Base-by-base conservation (phyloP, 2,329 filamentous ascomycete genomes). In the Fusarium camptoceras region DNA sequence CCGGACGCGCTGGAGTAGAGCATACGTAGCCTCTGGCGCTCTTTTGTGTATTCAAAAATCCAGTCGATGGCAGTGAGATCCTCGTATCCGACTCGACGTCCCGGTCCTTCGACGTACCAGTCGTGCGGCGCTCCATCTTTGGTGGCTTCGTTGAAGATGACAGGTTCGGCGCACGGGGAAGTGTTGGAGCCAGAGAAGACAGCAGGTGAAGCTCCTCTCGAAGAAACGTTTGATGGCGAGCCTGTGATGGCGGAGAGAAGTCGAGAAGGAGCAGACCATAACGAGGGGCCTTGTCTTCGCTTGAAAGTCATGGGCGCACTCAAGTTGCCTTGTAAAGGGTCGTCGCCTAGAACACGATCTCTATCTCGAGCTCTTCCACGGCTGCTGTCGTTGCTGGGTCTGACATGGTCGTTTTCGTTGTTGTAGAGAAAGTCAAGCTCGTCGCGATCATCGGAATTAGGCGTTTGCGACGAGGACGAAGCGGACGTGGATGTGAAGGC, bases 11-110 rank as follows among this genome's bases (percentile, higher is more conserved):
- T 88, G 0, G 91, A 88, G 58, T 89, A 88, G 22, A 99, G 84
- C 30, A 92, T 87, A n/a, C 94, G 89, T 75, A 97, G 83, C 25
- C 96, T 89, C 79, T 97, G 94, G 22, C 96, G 89, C 82, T 99
- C 96, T 80, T 98, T 98, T 55, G 93, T 96, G 78, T 98, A 97
- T 80, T 99, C 96, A 75, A 97, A 98, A 77, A 98, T 98, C 96
- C 96, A 99, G 83, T 99, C 96, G 78, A 99, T 99, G 62, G 96
- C 95, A 18, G 95, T 98, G 78, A 98, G 85, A 81, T 99, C 92
- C 77, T 98, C 95, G 82, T 99, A 99, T 57, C 93, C 95, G 39
- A 98, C 94, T 76, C 96, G 89, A 55, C 94, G 89, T 2, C 94
- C 94, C 0, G 93, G 94, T 1, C 94, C 94, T 80, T 98, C 95